phyloP scores from a whole-genome alignment of 2,329 filamentous ascomycete genomes.

The Botrytis porri region DNA sequence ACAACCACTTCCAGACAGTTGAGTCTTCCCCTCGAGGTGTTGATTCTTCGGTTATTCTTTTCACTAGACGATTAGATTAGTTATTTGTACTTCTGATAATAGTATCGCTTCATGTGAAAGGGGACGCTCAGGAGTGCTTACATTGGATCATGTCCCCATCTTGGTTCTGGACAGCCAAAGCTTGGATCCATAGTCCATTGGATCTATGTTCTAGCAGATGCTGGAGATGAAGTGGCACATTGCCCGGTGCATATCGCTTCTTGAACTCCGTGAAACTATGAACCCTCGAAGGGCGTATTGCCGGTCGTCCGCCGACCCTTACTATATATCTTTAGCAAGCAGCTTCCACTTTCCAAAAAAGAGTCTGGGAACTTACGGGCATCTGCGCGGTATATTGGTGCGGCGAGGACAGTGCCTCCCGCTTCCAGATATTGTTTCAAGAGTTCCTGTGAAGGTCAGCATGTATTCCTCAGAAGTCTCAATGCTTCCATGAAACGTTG shows the following conservation, averaged over 20 bases:
- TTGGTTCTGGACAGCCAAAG: background rate
- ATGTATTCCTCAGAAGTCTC: background rate
- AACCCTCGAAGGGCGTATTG: background rate
- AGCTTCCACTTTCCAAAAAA: background rate
- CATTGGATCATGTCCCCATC: background rate
- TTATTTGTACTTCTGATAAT: background rate
- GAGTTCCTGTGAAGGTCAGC: background rate
- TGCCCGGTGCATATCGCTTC: background rate
- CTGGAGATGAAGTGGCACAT: background rate
- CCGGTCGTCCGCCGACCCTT: background rate
- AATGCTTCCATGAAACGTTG: background rate
- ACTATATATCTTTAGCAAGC: background rate
- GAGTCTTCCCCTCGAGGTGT: background rate
- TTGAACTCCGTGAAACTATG: background rate
- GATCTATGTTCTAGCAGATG: background rate
- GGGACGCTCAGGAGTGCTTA: background rate
- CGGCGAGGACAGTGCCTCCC: background rate
- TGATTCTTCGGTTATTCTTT: background rate
- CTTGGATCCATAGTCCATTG: background rate
- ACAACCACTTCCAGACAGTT: background rate
- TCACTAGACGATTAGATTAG: background rate
- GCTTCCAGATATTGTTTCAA: background rate
- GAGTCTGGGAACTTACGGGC: background rate
- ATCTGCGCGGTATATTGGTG: background rate
- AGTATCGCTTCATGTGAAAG: background rate